Evolutionary conservation across 1,284 basidiomycete genomes (phyloP).

Genomic region (Sphaerobolus stellatus): DNA sequence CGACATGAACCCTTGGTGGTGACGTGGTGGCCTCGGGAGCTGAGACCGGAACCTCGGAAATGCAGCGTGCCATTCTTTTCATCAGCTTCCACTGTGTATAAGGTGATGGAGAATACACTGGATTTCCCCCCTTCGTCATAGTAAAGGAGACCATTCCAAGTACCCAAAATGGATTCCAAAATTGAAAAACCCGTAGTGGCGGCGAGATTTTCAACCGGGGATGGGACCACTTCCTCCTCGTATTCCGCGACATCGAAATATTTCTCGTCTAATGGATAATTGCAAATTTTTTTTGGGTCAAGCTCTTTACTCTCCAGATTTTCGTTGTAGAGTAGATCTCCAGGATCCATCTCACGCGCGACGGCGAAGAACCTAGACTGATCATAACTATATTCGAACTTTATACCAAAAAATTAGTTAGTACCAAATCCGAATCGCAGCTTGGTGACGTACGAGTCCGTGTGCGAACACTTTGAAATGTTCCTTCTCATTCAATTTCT

Average conservation of each 20-base stretch:
- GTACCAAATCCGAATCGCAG: background rate
- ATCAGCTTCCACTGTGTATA: too few relatives aligned
- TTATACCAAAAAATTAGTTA: background rate
- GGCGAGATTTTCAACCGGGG: too few relatives aligned
- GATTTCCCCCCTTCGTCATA: background rate
- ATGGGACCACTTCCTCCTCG: background rate
- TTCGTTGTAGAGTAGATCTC: background rate
- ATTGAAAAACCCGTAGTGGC: too few relatives aligned
- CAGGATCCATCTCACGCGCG: background rate
- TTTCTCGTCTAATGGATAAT: constrained; percentile 19
- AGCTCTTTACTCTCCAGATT: constrained; percentile 18
- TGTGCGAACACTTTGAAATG: constrained; percentile 28
- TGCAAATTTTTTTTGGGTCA: constrained; percentile 17
- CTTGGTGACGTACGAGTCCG: constrained; percentile 26
- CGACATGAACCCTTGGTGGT: too few relatives aligned
- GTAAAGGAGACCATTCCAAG: background rate
- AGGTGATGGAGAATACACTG: background rate
- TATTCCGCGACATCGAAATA: background rate
- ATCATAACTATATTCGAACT: background rate
- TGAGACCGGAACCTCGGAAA: too few relatives aligned
- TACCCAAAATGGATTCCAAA: background rate
- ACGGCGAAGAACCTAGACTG: background rate
- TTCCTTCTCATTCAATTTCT: constrained; percentile 25
- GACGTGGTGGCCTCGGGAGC: too few relatives aligned
- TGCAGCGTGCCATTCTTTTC: too few relatives aligned